These are phyloP conservation scores for Aspergillus oerlinghausenensis DNA, from an alignment of 2,329 filamentous ascomycete species.

Conservation along the genomic window DNA sequence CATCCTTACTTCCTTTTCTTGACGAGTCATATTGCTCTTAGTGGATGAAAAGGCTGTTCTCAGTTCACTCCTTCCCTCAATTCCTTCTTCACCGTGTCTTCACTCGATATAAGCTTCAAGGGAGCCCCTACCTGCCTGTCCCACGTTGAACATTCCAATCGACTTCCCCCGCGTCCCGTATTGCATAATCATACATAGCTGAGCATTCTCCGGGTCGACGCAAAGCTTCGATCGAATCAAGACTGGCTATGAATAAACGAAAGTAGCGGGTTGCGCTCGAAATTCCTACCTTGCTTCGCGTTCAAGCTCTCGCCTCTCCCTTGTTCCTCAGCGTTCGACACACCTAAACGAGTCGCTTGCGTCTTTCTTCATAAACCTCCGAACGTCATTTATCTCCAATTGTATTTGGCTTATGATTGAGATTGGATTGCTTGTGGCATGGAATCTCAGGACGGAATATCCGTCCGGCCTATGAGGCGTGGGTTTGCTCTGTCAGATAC, in stretches of 20 bases:
- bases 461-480: conserved; percentile 64
- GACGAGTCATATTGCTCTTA: not conserved
- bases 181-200: conserved; percentile 22
- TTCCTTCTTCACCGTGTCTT: conserved; percentile 2
- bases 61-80: conserved; percentile 12
- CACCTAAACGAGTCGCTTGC: not conserved
- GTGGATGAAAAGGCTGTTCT: conserved; percentile 1
- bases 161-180: conserved; percentile 20
- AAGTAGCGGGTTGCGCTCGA: conserved; percentile 5
- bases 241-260: conserved; percentile 15
- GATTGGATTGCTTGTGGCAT: conserved; percentile 29
- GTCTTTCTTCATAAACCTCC: not conserved
- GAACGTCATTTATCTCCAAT: not conserved
- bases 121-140: conserved; percentile 3
- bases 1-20: conserved; percentile 14
- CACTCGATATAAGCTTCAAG: not conserved
- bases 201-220: conserved; percentile 31
- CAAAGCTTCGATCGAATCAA: conserved; percentile 13
- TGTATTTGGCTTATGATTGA: conserved; percentile 26
- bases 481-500: conserved; percentile 35
- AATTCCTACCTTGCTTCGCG: conserved; percentile 12
- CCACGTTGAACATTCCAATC: conserved; percentile 26
- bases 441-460: conserved; percentile 50
- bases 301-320: not conserved
- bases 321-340: conserved; percentile 7